These are phyloP conservation scores for Penicillium antarcticum DNA, from an alignment of 495 filamentous ascomycete species.

Conservation along the genomic window DNA sequence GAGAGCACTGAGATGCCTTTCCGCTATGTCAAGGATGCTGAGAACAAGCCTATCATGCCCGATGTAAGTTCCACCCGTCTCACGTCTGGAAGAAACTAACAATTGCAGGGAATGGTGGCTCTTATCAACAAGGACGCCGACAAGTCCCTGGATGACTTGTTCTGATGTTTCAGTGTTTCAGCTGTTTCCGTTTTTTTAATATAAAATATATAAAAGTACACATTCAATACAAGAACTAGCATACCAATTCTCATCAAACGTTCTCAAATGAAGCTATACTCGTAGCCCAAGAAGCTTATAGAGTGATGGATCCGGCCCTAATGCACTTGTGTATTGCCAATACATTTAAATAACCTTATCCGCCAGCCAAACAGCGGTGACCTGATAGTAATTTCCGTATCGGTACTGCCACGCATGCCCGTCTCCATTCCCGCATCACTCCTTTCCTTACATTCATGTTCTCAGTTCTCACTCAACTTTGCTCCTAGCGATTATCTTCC, in stretches of 20 bases:
- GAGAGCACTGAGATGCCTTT: conserved; percentile 97
- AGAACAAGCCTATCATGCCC: conserved; percentile 86
- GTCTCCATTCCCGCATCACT: background rate
- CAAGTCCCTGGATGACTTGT: conserved; percentile 82
- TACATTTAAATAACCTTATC: background rate
- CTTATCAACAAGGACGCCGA: conserved; percentile 92
- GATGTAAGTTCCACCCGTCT: conserved; percentile 51
- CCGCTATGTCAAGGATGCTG: conserved; percentile 75
- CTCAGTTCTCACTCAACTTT: background rate
- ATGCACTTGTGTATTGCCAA: background rate
- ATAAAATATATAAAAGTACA: too few relatives aligned
- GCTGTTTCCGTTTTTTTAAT: background rate
- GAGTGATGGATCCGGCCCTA: background rate
- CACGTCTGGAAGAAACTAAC: background rate
- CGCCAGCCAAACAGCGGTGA: background rate
- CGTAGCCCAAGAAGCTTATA: background rate
- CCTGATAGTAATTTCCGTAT: background rate
- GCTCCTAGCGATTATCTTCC: conserved; percentile 10
- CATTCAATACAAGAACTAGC: too few relatives aligned
- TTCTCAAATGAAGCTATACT: too few relatives aligned
- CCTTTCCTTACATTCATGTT: background rate
- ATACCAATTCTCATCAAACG: too few relatives aligned
- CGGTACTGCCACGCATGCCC: background rate
- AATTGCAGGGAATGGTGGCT: conserved; percentile 79
- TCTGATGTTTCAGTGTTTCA: conserved; percentile 44